These are phyloP conservation scores for Linderniella brevidens DNA, from an alignment of 257 asterid genomes.

Conservation along the genomic window DNA sequence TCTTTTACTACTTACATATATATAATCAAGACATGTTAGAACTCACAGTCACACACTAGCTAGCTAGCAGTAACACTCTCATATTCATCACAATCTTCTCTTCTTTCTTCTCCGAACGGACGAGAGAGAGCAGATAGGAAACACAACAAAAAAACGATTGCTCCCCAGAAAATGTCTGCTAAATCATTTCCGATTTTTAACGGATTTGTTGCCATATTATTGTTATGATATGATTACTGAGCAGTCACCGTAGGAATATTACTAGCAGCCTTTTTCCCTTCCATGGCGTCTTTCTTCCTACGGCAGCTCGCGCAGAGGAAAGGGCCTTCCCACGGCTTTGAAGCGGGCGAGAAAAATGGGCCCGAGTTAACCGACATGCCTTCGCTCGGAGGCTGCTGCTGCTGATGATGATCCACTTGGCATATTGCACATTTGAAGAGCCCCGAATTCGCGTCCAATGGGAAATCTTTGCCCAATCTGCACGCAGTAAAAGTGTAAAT, in stretches of 20 bases:
- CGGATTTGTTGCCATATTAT: too few species aligned
- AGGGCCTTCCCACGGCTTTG: slow-evolving; percentile 98
- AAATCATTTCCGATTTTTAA: neutral
- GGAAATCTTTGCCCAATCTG: slow-evolving; percentile 92
- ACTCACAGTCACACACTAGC: too few species aligned
- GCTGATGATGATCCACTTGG: slow-evolving; percentile 83
- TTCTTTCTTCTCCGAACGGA: too few species aligned
- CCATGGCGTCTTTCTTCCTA: slow-evolving; percentile 90
- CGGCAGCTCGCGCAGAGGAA: slow-evolving; percentile 86
- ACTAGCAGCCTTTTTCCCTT: slow-evolving; percentile 58
- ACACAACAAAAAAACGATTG: slow-evolving; percentile 17
- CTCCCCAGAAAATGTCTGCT: slow-evolving; percentile 23
- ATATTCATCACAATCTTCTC: too few species aligned
- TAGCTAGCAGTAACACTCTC: too few species aligned
- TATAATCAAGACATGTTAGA: too few species aligned
- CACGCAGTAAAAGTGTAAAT: slow-evolving; percentile 3
- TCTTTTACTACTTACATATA: too few species aligned
- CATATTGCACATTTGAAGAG: slow-evolving; percentile 89
- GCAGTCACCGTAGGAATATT: neutral
- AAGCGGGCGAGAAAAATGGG: slow-evolving; percentile 79
- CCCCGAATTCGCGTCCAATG: slow-evolving; percentile 62
- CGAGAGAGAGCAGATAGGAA: slow-evolving; percentile 10
- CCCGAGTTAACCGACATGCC: slow-evolving; percentile 80
- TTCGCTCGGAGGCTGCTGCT: slow-evolving; percentile 62
- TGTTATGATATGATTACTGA: too few species aligned